These are phyloP conservation scores for Brettanomyces bruxellensis DNA, from an alignment of 805 yeast species.

Conservation along the genomic window DNA sequence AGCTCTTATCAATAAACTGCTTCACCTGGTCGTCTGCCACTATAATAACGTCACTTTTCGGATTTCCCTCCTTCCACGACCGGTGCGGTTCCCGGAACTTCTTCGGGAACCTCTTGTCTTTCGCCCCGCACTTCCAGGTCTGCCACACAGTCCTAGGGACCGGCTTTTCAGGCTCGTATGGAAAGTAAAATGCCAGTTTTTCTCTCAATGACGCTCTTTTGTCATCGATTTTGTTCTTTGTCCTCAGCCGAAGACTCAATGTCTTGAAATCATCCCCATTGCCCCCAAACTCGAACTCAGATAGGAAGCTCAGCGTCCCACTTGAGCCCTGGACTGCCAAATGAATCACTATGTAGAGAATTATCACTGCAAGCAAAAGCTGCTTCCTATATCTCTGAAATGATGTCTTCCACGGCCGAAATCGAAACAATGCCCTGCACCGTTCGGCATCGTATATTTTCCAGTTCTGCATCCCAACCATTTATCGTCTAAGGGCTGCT, in stretches of 20 bases:
- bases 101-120: constrained; percentile 48
- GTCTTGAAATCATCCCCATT: constrained; percentile 6
- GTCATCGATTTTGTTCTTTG: constrained; percentile 9
- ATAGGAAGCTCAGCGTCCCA: too few relatives aligned
- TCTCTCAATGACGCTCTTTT: constrained; percentile 29
- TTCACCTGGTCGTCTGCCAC: constrained; percentile 57
- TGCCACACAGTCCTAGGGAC: constrained; percentile 88
- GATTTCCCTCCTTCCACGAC: constrained; percentile 58
- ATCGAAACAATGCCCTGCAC: neutral
- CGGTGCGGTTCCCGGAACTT: constrained; percentile 39
- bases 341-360: constrained; percentile 5
- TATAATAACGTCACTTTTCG: constrained; percentile 60
- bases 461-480: too few relatives aligned
- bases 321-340: neutral
- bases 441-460: too few relatives aligned
- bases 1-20: constrained; percentile 46
- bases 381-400: constrained; percentile 4
- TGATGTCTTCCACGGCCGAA: neutral
- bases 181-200: constrained; percentile 62
- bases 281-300: too few relatives aligned
- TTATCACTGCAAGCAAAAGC: constrained; percentile 2
- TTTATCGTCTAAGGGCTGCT: too few relatives aligned
- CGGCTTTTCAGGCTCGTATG: constrained; percentile 55
- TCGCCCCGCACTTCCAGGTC: constrained; percentile 73
- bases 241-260: constrained; percentile 3